Evolutionary conservation across 306 rosid genomes (phyloP), one percentile per base, ranked within the genome.

Genomic region (Heteromeles arbutifolia): DNA sequence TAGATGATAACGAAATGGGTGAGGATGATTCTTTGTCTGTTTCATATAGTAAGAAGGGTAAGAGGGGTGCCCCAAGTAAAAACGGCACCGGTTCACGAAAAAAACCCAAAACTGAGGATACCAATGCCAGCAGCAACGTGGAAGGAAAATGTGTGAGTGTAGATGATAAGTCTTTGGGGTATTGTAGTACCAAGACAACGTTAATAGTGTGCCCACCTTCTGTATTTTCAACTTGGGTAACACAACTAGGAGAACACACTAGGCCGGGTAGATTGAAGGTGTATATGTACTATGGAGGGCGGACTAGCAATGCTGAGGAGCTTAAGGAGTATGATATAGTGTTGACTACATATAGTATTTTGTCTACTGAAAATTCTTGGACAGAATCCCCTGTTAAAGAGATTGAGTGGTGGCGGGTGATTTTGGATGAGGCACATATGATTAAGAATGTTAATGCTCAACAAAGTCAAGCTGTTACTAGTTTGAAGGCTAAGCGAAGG

Each of bases 201-300:
- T 78, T 93, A 82, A 74, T 93, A 48, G 96, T 93, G 76, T 93
- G 98, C 75, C 90, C 95, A n/a, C 87, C 95, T 78, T 87, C 96
- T 32, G 98, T 89, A 6, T 76, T 93, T 66, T 86, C 96, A 4
- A 81, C 92, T 0, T 93, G 98, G 98, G 78, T 89, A 43, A 45
- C 81, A 0, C 90, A 93, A 39, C 75, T 93, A 56, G 87, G 83
- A 50, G 92, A 90, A 22, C 96, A 93, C 75, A 90, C 92, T 28
- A 54, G 24, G 26, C 77, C 75, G 0, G 92, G 96, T 5, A 77
- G 78, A 1, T 71, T 93, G 85, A 90, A 77, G 88, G 82, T 90
- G 22, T 89, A 81, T 32, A 69, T 90, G 87, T 93, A 93, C 68
- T 87, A 93, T 31, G 96, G 92, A 24, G 92, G 90, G 8, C 84